Conservation (phyloP, 1,284 basidiomycete genomes). For the Heterobasidion parviporum region DNA sequence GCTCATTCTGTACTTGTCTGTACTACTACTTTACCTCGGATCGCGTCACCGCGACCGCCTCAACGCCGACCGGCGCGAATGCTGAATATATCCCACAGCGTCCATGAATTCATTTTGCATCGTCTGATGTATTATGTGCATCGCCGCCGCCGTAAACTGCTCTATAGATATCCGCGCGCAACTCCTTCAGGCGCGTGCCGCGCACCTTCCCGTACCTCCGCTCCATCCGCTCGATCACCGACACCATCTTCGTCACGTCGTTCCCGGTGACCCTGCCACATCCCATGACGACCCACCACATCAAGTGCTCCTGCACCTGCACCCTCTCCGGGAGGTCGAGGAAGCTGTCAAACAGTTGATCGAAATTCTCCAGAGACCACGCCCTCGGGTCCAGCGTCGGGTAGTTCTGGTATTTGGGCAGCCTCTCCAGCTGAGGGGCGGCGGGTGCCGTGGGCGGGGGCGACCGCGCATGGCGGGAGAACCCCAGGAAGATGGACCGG, state of each 20-base stretch:
- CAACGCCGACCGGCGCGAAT: not conserved
- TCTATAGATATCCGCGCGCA: constrained; percentile 15
- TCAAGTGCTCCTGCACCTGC: constrained; percentile 32
- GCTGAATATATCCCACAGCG: not conserved
- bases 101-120: not conserved
- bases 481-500: constrained; percentile 71
- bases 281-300: constrained; percentile 61
- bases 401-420: not conserved
- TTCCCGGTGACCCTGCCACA: constrained; percentile 48
- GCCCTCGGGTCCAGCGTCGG: constrained; percentile 5
- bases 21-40: not conserved
- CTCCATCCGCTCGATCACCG: constrained; percentile 49
- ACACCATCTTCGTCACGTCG: constrained; percentile 37
- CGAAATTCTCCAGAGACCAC: constrained; percentile 53
- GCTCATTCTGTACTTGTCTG: not conserved
- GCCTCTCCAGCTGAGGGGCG: not conserved
- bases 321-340: constrained; percentile 36
- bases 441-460: not conserved
- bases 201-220: constrained; percentile 38
- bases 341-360: constrained; percentile 50
- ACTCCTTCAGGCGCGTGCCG: constrained; percentile 38
- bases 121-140: too few relatives aligned
- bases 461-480: constrained; percentile 48
- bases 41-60: not conserved
- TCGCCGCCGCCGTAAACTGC: too few relatives aligned